Evolutionary conservation across 2,329 filamentous ascomycete species (phyloP), one percentile per base, ranked within the genome.

Genomic region (Helotiales sp.): DNA sequence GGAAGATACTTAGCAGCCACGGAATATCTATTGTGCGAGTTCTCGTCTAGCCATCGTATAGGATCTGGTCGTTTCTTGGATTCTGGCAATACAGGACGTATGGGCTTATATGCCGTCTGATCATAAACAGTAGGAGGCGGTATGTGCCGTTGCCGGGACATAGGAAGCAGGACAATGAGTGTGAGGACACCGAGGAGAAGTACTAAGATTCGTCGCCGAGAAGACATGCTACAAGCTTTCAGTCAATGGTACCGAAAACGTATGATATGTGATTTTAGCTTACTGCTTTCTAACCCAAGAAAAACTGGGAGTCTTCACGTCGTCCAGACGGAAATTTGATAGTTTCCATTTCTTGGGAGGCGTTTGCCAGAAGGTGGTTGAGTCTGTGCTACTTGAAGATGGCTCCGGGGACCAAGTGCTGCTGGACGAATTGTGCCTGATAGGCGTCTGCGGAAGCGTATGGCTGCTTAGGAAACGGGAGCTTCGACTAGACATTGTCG

Each of bases 21-120:
- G 5, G 69, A 63, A 59, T 72, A 58, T 52, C 62, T 71, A 42
- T 73, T 66, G 36, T 69, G 60, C n/a, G 68, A 72, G 29, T 74
- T 73, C 46, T 71, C 62, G 40, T 67, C 54, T 2, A 74, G 59
- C 72, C 72, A 74, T 27, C 52, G 34, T 27, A 68, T 50, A 1
- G 72, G 72, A 62, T 74, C 67, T 8, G 67, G 63, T 9, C 25
- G 13, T 15, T 58, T 59, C 5, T 58, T 57, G 3, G 60, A 46
- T 22, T 38, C 2, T 10, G 55, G 52, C 12, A 67, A 22, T 15
- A 29, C 49, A 24, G 64, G 49, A 9, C 59, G 62, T 34, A 60
- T 52, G 8, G 60, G 61, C 12, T 52, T 31, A 44, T 58, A 66
- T 30, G 30, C 25, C 25, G 24, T 34, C 22, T 42, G 10, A 25